phyloP scores from a whole-genome alignment of 148 eudicot species.

The Fagopyrum homotropicum region DNA sequence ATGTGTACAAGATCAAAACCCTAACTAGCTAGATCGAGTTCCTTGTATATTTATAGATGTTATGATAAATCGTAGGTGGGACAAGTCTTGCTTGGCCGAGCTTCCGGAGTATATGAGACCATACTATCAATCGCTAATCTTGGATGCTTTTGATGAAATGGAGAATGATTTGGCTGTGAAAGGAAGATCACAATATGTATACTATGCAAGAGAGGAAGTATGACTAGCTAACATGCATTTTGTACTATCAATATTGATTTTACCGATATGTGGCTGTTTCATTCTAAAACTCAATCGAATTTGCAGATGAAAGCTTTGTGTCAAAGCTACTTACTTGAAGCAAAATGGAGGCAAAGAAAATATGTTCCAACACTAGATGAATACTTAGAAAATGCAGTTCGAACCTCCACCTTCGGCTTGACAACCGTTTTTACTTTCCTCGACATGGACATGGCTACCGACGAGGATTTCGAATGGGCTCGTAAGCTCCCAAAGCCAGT shows the following conservation, averaged over 20 bases:
- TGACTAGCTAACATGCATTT: background rate
- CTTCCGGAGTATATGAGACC: constrained; percentile 27
- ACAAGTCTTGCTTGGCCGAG: constrained; percentile 7
- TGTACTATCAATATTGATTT: background rate
- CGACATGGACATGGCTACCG: constrained; percentile 1
- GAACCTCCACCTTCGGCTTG: constrained; percentile 3
- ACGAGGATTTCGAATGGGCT: background rate
- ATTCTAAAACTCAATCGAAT: background rate
- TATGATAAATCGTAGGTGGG: constrained; percentile 20
- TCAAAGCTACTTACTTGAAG: background rate
- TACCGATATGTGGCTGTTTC: too few relatives aligned
- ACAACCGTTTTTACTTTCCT: background rate
- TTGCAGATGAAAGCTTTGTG: background rate
- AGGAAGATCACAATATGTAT: background rate
- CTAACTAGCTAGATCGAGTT: background rate
- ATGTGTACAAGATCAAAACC: background rate
- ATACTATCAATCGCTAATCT: constrained; percentile 12
- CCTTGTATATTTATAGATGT: too few relatives aligned
- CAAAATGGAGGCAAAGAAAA: background rate
- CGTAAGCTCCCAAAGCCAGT: background rate
- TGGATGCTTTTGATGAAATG: constrained; percentile 21
- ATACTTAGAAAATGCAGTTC: background rate
- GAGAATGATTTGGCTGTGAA: constrained; percentile 15
- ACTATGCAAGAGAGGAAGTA: constrained; percentile 1
- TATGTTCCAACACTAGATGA: background rate